phyloP scores from a whole-genome alignment of 208 protist genomes.

The Blastocrithidia nonstop region DNA sequence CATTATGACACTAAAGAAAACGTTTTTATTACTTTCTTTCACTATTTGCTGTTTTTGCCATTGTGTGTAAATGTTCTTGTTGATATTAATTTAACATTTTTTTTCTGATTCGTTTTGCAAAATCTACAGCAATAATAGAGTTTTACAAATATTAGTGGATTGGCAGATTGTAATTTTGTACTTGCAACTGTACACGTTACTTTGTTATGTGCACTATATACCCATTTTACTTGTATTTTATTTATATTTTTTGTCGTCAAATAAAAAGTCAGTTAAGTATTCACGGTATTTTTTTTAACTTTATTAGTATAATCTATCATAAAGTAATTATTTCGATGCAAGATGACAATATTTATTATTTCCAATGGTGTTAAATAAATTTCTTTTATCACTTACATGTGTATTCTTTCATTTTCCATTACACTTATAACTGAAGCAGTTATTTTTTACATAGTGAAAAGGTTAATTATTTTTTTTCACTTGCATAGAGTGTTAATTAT shows the following conservation, averaged over 20 bases:
- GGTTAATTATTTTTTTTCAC: neutral
- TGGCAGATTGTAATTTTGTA: conserved; percentile 3
- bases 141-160: too few species aligned
- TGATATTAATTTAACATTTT: conserved; percentile 1
- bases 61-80: neutral
- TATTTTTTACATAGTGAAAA: neutral
- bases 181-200: conserved; percentile 1
- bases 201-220: neutral
- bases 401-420: conserved; percentile 1
- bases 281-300: neutral
- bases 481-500: neutral
- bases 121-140: too few species aligned
- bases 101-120: neutral
- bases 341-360: neutral
- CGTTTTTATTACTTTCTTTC: neutral
- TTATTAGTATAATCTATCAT: neutral
- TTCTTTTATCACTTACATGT: neutral
- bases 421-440: neutral
- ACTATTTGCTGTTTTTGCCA: neutral
- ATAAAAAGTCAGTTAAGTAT: too few species aligned
- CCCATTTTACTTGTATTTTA: neutral
- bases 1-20: neutral
- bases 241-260: neutral
- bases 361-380: neutral
- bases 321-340: neutral